These are phyloP conservation scores for Lablab purpureus DNA, from an alignment of 306 rosid genomes.

Conservation along the genomic window DNA sequence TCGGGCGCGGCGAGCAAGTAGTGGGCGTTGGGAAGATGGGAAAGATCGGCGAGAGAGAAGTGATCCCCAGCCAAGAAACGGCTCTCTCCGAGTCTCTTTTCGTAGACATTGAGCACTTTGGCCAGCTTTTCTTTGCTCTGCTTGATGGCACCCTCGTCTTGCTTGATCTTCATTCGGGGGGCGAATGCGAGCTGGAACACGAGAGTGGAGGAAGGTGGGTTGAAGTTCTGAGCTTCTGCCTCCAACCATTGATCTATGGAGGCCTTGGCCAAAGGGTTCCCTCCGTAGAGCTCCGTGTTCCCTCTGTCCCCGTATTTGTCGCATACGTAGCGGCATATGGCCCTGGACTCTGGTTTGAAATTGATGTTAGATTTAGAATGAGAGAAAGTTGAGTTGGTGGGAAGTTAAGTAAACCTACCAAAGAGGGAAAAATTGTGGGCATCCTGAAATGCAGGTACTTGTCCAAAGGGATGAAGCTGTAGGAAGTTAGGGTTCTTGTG, in stretches of 20 bases:
- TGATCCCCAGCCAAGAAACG: constrained; percentile 78
- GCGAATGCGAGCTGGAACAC: constrained; percentile 88
- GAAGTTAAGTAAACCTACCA: constrained; percentile 44
- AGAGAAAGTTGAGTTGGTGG: too few species aligned
- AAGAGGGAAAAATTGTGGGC: constrained; percentile 61
- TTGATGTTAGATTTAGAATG: not conserved
- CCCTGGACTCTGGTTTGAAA: constrained; percentile 66
- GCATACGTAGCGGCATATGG: constrained; percentile 86
- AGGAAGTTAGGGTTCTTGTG: constrained; percentile 77
- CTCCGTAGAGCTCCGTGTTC: constrained; percentile 70
- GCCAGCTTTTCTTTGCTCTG: constrained; percentile 64
- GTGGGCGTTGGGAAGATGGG: constrained; percentile 82
- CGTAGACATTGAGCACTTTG: constrained; percentile 79
- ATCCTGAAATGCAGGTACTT: constrained; percentile 92
- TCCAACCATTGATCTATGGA: constrained; percentile 91
- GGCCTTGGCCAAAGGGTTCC: constrained; percentile 67
- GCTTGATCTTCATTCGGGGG: constrained; percentile 79
- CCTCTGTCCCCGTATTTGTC: constrained; percentile 68
- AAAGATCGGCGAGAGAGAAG: constrained; percentile 87
- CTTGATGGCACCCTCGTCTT: constrained; percentile 59
- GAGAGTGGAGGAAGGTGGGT: constrained; percentile 69
- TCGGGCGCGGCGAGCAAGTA: constrained; percentile 52
- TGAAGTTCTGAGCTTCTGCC: constrained; percentile 83
- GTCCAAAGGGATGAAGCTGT: constrained; percentile 85
- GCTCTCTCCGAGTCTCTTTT: constrained; percentile 63